Conservation (phyloP, 768 basidiomycete genomes). For the Podaxis sp. region DNA sequence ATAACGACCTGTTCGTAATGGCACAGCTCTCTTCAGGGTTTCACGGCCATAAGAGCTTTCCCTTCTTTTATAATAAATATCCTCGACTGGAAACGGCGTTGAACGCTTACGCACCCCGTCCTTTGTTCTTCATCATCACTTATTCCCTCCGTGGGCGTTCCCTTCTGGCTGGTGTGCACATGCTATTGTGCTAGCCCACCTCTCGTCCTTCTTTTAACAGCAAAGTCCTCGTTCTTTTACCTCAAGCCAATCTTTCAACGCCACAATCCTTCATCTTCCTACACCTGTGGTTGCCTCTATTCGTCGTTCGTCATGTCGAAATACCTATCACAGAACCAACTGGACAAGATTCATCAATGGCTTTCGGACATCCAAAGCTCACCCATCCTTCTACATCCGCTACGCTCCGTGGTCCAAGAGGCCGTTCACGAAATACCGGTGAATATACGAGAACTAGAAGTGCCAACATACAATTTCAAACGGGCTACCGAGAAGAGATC, state of each 20-base stretch:
- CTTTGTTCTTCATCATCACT: background rate
- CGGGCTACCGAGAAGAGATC: background rate
- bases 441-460: background rate
- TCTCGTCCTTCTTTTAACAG: background rate
- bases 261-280: background rate
- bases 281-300: background rate
- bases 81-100: background rate
- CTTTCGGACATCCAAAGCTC: conserved; percentile 4
- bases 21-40: background rate
- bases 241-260: background rate
- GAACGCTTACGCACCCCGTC: conserved; percentile 4
- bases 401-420: conserved; percentile 8
- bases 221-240: background rate
- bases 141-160: background rate
- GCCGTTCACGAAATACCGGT: background rate
- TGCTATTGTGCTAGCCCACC: background rate
- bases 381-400: conserved; percentile 11
- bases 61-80: background rate
- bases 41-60: background rate
- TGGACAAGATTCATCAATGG: conserved; percentile 11
- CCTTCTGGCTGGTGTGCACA: background rate
- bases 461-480: conserved; percentile 9
- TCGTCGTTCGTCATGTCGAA: conserved; percentile 3
- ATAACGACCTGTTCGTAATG: background rate
- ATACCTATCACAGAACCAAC: conserved; percentile 3